These are phyloP conservation scores for Pythium myriotylum DNA, from an alignment of 352 stramenopile genomes.

Conservation along the genomic window DNA sequence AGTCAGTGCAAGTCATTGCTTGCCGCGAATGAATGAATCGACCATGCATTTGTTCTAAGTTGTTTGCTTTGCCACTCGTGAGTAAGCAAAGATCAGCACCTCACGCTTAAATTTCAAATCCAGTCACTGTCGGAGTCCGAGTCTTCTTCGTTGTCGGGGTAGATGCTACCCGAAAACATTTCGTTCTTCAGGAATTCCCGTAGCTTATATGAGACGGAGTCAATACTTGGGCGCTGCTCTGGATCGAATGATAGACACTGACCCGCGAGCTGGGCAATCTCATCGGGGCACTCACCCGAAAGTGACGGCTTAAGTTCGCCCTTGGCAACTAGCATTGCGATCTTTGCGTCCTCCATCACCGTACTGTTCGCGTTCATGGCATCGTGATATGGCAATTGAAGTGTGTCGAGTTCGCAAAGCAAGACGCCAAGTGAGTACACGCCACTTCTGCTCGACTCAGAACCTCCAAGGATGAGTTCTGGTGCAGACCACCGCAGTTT, in stretches of 20 bases:
- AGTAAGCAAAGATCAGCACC: no score
- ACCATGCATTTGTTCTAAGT: no score
- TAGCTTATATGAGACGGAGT: not conserved
- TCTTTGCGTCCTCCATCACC: conserved; percentile 1
- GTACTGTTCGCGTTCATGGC: not conserved
- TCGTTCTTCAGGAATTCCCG: not conserved
- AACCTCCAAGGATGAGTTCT: not conserved
- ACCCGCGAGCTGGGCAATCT: not conserved
- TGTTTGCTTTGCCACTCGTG: no score
- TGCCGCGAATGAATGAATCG: no score
- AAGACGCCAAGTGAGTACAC: not conserved
- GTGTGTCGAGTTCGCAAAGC: not conserved
- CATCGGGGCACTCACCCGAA: not conserved
- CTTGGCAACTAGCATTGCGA: conserved; percentile 2
- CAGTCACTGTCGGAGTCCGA: not conserved
- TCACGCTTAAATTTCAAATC: no score
- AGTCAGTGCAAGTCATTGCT: no score
- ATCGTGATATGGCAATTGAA: not conserved
- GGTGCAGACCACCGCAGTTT: not conserved
- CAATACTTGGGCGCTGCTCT: not conserved
- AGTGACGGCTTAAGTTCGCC: not conserved
- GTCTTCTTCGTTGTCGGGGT: not conserved
- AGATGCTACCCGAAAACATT: not conserved
- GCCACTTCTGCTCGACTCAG: not conserved
- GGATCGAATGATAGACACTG: conserved; percentile 1